Conservation (phyloP, 495 filamentous ascomycete genomes). For the Diplogelasinospora grovesii region DNA sequence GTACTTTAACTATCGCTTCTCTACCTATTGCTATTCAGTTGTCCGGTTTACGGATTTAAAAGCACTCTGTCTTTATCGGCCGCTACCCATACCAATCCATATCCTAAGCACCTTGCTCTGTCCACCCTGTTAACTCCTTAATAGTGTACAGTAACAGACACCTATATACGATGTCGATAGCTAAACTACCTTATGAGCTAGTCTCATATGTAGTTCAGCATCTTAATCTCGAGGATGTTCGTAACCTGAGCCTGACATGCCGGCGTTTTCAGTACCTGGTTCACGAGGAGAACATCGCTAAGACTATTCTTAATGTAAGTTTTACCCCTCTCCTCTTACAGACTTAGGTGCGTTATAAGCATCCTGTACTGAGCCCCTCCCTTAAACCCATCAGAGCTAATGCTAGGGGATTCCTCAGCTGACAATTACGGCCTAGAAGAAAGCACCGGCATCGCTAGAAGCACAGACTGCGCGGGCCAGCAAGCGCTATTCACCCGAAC, state of each 20-base stretch:
- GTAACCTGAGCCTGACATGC: conserved; percentile 45
- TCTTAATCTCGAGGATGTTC: conserved; percentile 46
- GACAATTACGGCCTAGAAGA: conserved; percentile 36
- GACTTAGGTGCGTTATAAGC: too few species aligned
- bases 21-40: too few species aligned
- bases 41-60: too few species aligned
- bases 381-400: conserved; percentile 3
- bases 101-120: too few species aligned
- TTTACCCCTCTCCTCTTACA: not conserved
- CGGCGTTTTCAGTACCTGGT: conserved; percentile 47
- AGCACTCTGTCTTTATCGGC: too few species aligned
- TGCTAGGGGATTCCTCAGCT: conserved; percentile 11
- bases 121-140: too few species aligned
- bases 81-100: too few species aligned
- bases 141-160: conserved; percentile 10
- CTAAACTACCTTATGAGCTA: conserved; percentile 55
- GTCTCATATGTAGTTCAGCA: conserved; percentile 52
- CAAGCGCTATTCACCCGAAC: conserved; percentile 46
- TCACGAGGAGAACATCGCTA: conserved; percentile 56
- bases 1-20: too few species aligned
- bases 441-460: conserved; percentile 52
- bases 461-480: conserved; percentile 43
- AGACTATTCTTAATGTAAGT: conserved; percentile 50
- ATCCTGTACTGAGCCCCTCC: conserved; percentile 5
- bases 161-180: conserved; percentile 24